phyloP scores from a whole-genome alignment of 371 early-diverging fungal species.

The Rhizopus sp. region DNA sequence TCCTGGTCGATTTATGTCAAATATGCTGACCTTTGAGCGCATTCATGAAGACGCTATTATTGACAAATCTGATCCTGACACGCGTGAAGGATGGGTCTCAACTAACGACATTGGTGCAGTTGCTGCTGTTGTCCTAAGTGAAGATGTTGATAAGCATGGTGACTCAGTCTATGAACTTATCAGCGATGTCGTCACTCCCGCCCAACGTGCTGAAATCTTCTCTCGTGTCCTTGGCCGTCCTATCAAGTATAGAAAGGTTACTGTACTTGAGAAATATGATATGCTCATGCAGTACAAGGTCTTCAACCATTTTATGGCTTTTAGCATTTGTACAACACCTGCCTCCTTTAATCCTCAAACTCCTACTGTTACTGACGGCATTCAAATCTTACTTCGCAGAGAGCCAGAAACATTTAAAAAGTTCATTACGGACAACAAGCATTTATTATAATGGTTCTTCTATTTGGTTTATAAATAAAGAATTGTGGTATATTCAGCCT shows the following conservation, averaged over 20 bases:
- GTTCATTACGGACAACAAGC: constrained; percentile 1
- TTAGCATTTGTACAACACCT: background rate
- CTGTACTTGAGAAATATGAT: background rate
- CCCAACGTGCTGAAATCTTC: constrained; percentile 2
- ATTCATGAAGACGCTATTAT: background rate
- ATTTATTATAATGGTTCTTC: no score
- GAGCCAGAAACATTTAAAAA: constrained; percentile 12
- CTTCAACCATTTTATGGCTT: background rate
- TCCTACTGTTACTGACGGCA: background rate
- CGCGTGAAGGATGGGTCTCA: constrained; percentile 6
- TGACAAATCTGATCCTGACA: background rate
- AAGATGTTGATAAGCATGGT: constrained; percentile 16
- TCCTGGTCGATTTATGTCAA: constrained; percentile 35
- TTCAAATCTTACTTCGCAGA: constrained; percentile 7
- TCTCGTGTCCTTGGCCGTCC: constrained; percentile 6
- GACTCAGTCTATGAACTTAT: constrained; percentile 15
- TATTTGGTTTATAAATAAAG: no score
- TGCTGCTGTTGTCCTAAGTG: constrained; percentile 18
- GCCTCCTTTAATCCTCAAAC: background rate
- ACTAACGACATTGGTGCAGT: constrained; percentile 20
- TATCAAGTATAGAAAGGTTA: background rate
- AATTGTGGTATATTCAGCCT: no score
- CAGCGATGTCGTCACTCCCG: background rate
- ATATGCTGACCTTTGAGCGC: constrained; percentile 6
- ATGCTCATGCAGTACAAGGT: background rate